Base-by-base conservation (phyloP, 371 early-diverging fungal genomes). In the Cokeromyces recurvatus region DNA sequence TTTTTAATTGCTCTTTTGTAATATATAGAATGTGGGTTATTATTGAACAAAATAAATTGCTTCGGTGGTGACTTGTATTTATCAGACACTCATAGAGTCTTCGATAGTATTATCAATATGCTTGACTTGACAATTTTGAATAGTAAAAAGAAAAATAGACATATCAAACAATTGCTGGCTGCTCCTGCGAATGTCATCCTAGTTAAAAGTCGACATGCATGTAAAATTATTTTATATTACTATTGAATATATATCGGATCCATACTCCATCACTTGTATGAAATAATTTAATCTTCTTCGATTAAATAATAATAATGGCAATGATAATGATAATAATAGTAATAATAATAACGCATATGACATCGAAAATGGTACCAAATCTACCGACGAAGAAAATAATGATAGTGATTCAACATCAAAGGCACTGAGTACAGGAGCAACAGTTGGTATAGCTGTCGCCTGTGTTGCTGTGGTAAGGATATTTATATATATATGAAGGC, bases 381-480 rank as follows among this genome's bases (percentile, higher is more conserved):
- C 38, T 5, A 1, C 11, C 2, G 4, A 1, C 10, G 38, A 11
- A 38, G 21, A 38, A 7, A 9, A 2, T 21, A 10, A 2, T 38
- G 10, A 1, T 5, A 15, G 2, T 2, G 2, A 11, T n/a, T n/a
- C n/a, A n/a, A n/a, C n/a, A 17, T 20, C 12, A 17, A 25, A 0
- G 9, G 23, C 1, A n/a, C 15, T 19, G 12, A 36, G 15, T 20
- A 46, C 3, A 16, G 46, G 46, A 4, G 36, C 20, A 10, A 46
- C 23, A 27, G 38, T 19, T 19, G 46, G 46, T 4, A 37, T 46
- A 37, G 46, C 36, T 19, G 38, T 36, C 27, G 46, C 27, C 3
- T 36, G 46, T 27, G 12, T 37, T 19, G 38, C 19, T 12, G 43
- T 3, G 16, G 46, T 46, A 46, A 25, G 47, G n/a, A n/a, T n/a